phyloP scores from a whole-genome alignment of 192 early-diverging fungal genomes.

The Jimgerdemannia flammicorona region DNA sequence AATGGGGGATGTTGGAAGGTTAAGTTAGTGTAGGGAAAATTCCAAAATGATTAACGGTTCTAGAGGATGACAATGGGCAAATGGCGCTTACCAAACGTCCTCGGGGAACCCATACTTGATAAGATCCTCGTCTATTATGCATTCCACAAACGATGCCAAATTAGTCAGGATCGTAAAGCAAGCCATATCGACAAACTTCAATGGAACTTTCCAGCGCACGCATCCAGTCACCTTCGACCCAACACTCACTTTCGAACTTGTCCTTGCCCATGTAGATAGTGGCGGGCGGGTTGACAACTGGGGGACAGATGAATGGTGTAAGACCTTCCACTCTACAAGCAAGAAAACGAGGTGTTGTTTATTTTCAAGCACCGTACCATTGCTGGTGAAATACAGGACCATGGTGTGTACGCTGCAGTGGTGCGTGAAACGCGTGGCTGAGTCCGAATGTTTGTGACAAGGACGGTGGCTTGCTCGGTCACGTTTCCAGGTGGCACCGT shows the following conservation, averaged over 20 bases:
- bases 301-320: constrained; percentile 2
- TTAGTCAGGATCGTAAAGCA: neutral
- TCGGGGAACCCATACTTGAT: constrained; percentile 94
- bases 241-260: constrained; percentile 84
- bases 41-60: no score
- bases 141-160: neutral
- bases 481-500: no score
- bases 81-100: constrained; percentile 78
- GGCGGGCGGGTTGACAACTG: constrained; percentile 67
- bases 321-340: neutral
- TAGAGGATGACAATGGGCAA: no score
- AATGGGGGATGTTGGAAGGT: no score
- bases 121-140: constrained; percentile 73
- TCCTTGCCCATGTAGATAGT: constrained; percentile 97
- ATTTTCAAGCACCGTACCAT: constrained; percentile 21
- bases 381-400: constrained; percentile 75
- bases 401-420: constrained; percentile 32
- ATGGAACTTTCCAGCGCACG: neutral
- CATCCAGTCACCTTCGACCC: neutral
- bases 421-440: no score
- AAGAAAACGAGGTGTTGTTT: neutral
- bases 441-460: no score
- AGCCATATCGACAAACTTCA: neutral
- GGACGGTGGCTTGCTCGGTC: no score
- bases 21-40: no score